phyloP scores from a whole-genome alignment of 176 grass and related monocot genomes.

The Oryza punctata region DNA sequence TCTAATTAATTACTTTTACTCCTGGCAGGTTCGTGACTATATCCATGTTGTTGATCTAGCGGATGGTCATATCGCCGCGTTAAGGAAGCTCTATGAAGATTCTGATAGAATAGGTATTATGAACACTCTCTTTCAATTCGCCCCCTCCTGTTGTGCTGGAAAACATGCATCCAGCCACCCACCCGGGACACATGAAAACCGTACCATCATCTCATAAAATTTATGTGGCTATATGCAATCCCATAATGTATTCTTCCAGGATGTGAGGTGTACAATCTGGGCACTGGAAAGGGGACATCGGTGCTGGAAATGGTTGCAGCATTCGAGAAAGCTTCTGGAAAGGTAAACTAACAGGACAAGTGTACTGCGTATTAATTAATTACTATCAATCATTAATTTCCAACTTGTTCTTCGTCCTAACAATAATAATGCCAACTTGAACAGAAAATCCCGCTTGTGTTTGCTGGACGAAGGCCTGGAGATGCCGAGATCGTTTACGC shows the following conservation, averaged over 20 bases:
- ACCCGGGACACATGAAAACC: neutral
- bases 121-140: neutral
- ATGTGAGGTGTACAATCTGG: slow-evolving; percentile 84
- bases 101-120: slow-evolving; percentile 54
- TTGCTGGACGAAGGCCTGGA: slow-evolving; percentile 69
- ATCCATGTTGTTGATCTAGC: slow-evolving; percentile 88
- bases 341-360: slow-evolving; percentile 36
- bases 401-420: neutral
- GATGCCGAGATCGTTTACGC: slow-evolving; percentile 80
- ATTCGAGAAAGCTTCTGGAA: slow-evolving; percentile 72
- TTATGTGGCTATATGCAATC: neutral
- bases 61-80: slow-evolving; percentile 81
- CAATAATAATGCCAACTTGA: neutral
- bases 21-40: slow-evolving; percentile 75
- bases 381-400: neutral
- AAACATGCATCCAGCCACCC: neutral
- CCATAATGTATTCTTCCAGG: slow-evolving; percentile 38
- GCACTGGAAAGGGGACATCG: slow-evolving; percentile 80
- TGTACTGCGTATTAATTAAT: neutral
- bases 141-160: neutral
- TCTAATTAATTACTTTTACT: neutral
- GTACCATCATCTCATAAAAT: neutral
- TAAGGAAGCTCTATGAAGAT: slow-evolving; percentile 77
- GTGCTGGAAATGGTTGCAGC: slow-evolving; percentile 83
- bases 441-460: slow-evolving; percentile 75